Base-by-base conservation (phyloP, 73 alveolate genomes). In the Symbiodinium pilosum region DNA sequence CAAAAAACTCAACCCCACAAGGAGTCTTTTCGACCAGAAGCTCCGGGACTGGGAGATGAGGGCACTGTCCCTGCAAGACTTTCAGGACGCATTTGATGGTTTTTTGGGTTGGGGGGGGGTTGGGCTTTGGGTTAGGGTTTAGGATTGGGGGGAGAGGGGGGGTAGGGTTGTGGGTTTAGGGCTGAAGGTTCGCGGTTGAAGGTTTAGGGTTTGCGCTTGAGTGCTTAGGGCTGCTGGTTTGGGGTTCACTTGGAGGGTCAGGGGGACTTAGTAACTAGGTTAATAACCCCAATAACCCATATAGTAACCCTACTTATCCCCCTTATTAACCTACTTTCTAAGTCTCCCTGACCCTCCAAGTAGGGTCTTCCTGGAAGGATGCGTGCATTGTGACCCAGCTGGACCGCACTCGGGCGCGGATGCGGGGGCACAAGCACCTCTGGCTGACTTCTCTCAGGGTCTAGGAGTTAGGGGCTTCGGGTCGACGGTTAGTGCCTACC, bases 371-470 rank as follows among this genome's bases (percentile, higher is more conserved):
- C n/a, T n/a, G n/a, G 43, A 38, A 87, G 94, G 94, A 87, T 32
- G 94, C 94, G 20, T 87, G 94, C 84, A 87, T 87, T 30, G 94
- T 87, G 56, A 84, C 94, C 2, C 94, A 47, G 40, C 94, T 87
- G 84, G 94, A 87, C 68, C 84, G 94, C 39, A 87, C 69, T 56
- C 94, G 94, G 43, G 94, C 85, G 30, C 94, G 94, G 41, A 69
- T 87, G 52, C 52, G 59, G 43, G 56, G 64, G 59, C 94, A 87
- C 73, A 38, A 81, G 94, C 94, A 9, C 16, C 77, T 8, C 47
- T 6, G 6, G 59, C 59, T 47, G 59, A 47, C 59, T 47, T 6
- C 21, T 14, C 59, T 47, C 21, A 6, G 59, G 59, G 59, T 14
- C 14, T 47, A 9, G 14, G 59, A 14, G 59, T 47, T 47, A 9